These are phyloP conservation scores for Cynanchum wilfordii DNA, from an alignment of 257 asterid species.

Conservation along the genomic window DNA sequence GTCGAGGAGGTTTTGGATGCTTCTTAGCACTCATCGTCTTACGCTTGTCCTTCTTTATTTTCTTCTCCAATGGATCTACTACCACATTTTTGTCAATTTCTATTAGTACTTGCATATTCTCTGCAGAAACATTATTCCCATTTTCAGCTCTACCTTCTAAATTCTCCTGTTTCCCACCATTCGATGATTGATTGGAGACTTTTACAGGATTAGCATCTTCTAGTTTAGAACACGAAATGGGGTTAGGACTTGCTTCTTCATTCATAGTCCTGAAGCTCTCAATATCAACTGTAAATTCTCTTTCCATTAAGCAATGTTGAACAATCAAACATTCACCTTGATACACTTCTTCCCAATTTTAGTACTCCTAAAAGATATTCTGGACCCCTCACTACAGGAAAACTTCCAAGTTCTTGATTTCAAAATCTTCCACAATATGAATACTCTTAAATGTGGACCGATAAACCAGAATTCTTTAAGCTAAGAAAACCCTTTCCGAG, in stretches of 20 bases:
- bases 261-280: slow-evolving; percentile 27
- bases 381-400: background rate
- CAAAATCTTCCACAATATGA: background rate
- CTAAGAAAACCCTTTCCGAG: background rate
- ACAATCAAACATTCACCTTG: slow-evolving; percentile 27
- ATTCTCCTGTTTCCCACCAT: slow-evolving; percentile 23
- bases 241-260: slow-evolving; percentile 28
- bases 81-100: slow-evolving; percentile 17
- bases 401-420: background rate
- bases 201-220: slow-evolving; percentile 15
- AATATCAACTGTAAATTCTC: slow-evolving; percentile 43
- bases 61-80: slow-evolving; percentile 27
- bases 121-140: slow-evolving; percentile 24
- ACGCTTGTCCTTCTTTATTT: slow-evolving; percentile 44
- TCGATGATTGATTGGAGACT: slow-evolving; percentile 13
- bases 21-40: slow-evolving; percentile 53
- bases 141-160: background rate
- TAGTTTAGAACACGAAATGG: slow-evolving; percentile 17
- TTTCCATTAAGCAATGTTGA: slow-evolving; percentile 27
- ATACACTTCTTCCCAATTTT: slow-evolving; percentile 1
- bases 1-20: slow-evolving; percentile 84
- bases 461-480: background rate
- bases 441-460: background rate
- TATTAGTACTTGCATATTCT: slow-evolving; percentile 21
- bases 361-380: background rate